A percentile compares a stretch with the other conserved stretches of the same genome.
These are phyloP conservation scores for Fonsecaea monophora DNA, from an alignment of 2,329 filamentous ascomycete genomes.

Conservation along the genomic window DNA sequence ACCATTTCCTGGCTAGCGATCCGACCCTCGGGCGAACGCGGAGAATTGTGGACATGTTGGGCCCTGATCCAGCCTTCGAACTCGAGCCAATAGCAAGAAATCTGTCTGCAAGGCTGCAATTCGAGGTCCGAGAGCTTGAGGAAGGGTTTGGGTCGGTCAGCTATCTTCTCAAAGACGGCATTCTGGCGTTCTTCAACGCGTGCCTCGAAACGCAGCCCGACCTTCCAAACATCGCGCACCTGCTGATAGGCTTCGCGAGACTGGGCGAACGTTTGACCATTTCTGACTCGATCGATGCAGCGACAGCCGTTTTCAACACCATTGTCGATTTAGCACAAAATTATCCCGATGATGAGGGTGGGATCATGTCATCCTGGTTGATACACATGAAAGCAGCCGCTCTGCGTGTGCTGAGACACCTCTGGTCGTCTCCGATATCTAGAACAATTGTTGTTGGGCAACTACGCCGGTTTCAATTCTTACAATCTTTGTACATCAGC, in stretches of 20 bases:
- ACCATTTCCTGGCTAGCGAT: slow-evolving; percentile 33
- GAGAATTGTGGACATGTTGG: slow-evolving; percentile 79
- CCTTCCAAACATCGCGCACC: slow-evolving; percentile 85
- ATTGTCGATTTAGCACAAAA: slow-evolving; percentile 75
- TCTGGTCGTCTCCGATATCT: slow-evolving; percentile 86
- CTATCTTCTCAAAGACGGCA: slow-evolving; percentile 81
- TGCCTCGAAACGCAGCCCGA: slow-evolving; percentile 77
- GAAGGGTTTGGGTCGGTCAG: slow-evolving; percentile 71
- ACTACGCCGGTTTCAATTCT: slow-evolving; percentile 77
- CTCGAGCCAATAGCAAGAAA: slow-evolving; percentile 71
- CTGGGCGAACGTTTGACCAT: slow-evolving; percentile 59
- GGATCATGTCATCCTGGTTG: slow-evolving; percentile 70
- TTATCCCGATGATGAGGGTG: slow-evolving; percentile 69
- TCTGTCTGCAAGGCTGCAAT: slow-evolving; percentile 71
- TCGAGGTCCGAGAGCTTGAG: slow-evolving; percentile 73
- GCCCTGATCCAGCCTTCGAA: slow-evolving; percentile 78
- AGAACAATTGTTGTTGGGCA: slow-evolving; percentile 76
- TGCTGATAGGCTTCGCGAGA: slow-evolving; percentile 86
- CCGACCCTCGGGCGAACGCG: slow-evolving; percentile 30
- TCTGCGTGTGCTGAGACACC: slow-evolving; percentile 75
- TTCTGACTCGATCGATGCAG: slow-evolving; percentile 69
- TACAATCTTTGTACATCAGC: slow-evolving; percentile 76
- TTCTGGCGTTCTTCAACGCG: slow-evolving; percentile 83
- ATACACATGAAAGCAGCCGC: slow-evolving; percentile 71
- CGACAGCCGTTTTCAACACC: slow-evolving; percentile 81